Base-by-base conservation (phyloP, 2,329 filamentous ascomycete genomes). In the Fusarium heterosporum region DNA sequence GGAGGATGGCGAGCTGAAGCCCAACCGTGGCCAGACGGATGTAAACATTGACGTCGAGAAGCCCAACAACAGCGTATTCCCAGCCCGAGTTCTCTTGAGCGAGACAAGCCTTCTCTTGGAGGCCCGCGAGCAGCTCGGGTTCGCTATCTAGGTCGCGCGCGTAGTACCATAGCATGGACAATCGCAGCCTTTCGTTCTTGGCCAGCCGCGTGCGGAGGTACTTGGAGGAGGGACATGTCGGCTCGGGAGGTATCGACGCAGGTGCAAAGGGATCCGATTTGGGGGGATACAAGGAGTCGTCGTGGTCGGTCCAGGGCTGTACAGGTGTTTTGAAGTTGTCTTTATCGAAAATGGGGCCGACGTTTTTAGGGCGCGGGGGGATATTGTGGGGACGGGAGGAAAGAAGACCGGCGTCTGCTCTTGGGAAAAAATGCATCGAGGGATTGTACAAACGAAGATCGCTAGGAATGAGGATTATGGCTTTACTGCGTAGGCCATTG, bases 31-130 rank as follows among this genome's bases (percentile, higher is more conserved):
- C 81, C 25, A 83, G 58, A 14, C 81, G 78, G 6, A 77, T 79
- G 63, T 79, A 83, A 30, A 78, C 75, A 43, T 82, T 77, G 59
- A 80, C 74, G 26, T 80, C 78, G 6, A 83, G 72, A 4, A 83
- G 68, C 3, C 81, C 82, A 8, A 81, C 74, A 17, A 82, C 78
- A n/a, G 76, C 80, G 53, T 77, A 81, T 10, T 83, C 81, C 81
- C 82, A 83, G 9, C 75, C 80, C 7, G 78, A 76, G 1, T 78
- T 78, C 22, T 82, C 77, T 25, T 78, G 73, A 0, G 78, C 79
- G 4, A 83, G 70, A 16, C 74, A 70, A 0, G 80, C 75, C 59
- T 82, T 82, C 26, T 82, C 78, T 26, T 81, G 80, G 5, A 83
- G 64, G 1, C 77, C 75, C 4, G 74, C 75, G 16, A 82, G 70